Conservation (phyloP, 176 grass and related monocot species). For the Dactylis glomerata region DNA sequence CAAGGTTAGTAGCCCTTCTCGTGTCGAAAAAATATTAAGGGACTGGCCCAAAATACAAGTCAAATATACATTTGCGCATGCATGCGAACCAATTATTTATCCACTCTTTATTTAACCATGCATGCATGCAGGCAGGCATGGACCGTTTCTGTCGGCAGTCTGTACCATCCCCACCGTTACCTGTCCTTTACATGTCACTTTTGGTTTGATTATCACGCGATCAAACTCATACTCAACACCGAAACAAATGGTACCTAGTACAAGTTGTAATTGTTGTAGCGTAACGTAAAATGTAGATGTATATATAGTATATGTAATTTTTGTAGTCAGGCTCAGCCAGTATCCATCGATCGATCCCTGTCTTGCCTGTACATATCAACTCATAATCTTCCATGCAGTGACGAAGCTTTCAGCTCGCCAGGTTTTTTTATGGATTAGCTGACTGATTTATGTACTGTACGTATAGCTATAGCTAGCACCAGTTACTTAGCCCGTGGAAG, state of each 20-base stretch:
- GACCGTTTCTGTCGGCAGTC: slow-evolving; percentile 9
- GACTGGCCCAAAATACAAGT: slow-evolving; percentile 23
- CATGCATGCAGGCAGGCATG: too few species aligned
- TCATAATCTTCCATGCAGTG: neutral
- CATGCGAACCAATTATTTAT: slow-evolving; percentile 10
- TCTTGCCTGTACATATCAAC: neutral
- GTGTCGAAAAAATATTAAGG: neutral
- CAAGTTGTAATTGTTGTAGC: neutral
- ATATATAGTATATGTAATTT: neutral
- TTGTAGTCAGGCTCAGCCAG: neutral
- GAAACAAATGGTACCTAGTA: slow-evolving; percentile 7
- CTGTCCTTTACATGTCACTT: slow-evolving; percentile 44
- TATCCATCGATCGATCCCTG: slow-evolving; percentile 1
- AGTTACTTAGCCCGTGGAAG: slow-evolving; percentile 43
- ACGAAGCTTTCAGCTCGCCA: neutral
- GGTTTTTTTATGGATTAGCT: neutral
- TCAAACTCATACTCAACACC: neutral
- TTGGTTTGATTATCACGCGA: neutral
- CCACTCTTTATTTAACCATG: slow-evolving; percentile 36
- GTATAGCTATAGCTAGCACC: slow-evolving; percentile 32
- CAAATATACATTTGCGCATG: slow-evolving; percentile 22
- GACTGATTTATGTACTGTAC: neutral
- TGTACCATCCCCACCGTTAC: slow-evolving; percentile 18
- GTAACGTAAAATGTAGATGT: neutral
- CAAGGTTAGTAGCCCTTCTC: neutral